Conservation (phyloP, 2,329 filamentous ascomycete genomes). For the Fusarium palustre region DNA sequence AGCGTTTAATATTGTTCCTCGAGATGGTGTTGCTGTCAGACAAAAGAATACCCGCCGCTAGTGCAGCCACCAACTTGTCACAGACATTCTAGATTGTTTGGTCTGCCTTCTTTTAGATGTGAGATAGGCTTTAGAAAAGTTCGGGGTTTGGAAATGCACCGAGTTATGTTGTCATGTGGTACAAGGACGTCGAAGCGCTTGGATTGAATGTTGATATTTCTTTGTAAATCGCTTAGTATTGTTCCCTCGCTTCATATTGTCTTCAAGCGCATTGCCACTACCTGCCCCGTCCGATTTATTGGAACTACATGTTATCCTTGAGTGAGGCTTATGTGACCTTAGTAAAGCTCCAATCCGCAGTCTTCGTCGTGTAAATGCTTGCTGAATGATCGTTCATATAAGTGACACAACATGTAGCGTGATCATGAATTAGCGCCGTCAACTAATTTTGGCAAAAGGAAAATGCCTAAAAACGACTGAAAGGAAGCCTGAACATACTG, state of each 20-base stretch:
- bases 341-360: background rate
- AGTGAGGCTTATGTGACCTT: background rate
- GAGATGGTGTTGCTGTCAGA: conserved; percentile 41
- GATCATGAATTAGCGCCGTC: background rate
- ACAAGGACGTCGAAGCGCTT: conserved; percentile 6
- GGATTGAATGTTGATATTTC: conserved; percentile 9
- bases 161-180: conserved; percentile 17
- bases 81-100: conserved; percentile 12
- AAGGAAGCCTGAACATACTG: conserved; percentile 47
- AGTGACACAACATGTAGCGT: background rate
- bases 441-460: background rate
- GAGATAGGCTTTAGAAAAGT: background rate
- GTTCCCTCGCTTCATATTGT: conserved; percentile 46
- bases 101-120: background rate
- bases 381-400: background rate
- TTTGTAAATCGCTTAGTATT: conserved; percentile 49
- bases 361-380: background rate
- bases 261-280: conserved; percentile 15
- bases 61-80: conserved; percentile 15
- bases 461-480: conserved; percentile 48
- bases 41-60: conserved; percentile 23
- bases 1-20: conserved; percentile 40
- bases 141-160: background rate
- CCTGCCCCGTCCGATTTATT: background rate
- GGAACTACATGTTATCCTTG: background rate